Percentiles rank a stretch among this genome's conserved stretches.
phyloP scores from a whole-genome alignment of 768 basidiomycete genomes.

The Lentinula boryana region DNA sequence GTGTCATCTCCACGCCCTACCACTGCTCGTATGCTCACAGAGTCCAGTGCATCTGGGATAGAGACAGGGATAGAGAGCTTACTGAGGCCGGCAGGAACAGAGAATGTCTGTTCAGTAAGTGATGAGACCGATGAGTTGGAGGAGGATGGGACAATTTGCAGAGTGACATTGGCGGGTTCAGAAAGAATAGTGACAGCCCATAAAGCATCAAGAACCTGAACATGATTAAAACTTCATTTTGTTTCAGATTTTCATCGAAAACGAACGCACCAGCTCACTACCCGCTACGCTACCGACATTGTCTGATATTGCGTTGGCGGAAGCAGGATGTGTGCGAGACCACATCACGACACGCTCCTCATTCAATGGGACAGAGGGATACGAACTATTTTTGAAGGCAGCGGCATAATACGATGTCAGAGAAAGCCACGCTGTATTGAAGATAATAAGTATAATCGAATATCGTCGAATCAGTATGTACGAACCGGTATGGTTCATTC shows the following conservation, averaged over 20 bases:
- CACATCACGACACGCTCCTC: slow-evolving; percentile 50
- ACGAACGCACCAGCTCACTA: slow-evolving; percentile 44
- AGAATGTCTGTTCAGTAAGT: slow-evolving; percentile 35
- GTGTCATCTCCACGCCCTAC: background rate
- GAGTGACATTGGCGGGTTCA: slow-evolving; percentile 46
- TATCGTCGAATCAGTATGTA: background rate
- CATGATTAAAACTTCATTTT: slow-evolving; percentile 8
- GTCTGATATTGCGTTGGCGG: slow-evolving; percentile 45
- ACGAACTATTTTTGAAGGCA: slow-evolving; percentile 66
- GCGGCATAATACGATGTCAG: slow-evolving; percentile 61
- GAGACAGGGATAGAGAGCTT: slow-evolving; percentile 55
- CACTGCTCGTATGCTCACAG: slow-evolving; percentile 1
- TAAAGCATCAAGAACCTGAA: slow-evolving; percentile 53
- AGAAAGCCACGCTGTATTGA: slow-evolving; percentile 49
- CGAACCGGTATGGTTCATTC: slow-evolving; percentile 49
- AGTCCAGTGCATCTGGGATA: background rate
- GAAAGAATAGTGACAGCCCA: slow-evolving; percentile 69
- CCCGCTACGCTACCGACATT: slow-evolving; percentile 49
- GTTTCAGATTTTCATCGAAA: background rate
- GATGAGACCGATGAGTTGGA: slow-evolving; percentile 24
- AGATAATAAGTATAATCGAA: background rate
- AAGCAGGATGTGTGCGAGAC: slow-evolving; percentile 59
- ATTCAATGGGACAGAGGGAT: slow-evolving; percentile 54
- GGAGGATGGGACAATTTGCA: background rate
- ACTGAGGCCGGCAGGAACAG: slow-evolving; percentile 50